phyloP scores from a whole-genome alignment of 2,329 filamentous ascomycete species.

The Colletotrichum sp. region DNA sequence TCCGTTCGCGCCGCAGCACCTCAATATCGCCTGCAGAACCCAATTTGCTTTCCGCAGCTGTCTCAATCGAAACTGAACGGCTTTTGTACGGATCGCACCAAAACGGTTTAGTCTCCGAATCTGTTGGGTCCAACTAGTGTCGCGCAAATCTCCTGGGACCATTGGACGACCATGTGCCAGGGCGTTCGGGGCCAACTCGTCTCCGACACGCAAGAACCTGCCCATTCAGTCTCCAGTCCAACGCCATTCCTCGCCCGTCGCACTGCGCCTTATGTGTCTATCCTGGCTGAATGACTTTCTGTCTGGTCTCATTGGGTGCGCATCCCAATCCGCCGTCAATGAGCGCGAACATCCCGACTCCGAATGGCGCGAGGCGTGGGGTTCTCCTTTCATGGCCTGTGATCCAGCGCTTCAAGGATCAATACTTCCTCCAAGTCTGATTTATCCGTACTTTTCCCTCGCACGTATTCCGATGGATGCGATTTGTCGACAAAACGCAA shows the following conservation, averaged over 20 bases:
- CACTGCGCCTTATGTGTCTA: neutral
- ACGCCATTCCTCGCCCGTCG: neutral
- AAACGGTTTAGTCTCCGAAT: constrained; percentile 4
- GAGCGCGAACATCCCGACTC: neutral
- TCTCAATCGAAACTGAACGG: neutral
- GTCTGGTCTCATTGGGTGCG: neutral
- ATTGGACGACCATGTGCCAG: neutral
- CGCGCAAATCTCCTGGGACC: neutral
- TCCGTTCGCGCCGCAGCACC: neutral
- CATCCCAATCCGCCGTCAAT: neutral
- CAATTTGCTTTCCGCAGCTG: neutral
- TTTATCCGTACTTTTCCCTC: neutral
- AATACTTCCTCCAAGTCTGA: neutral
- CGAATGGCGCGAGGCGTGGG: constrained; percentile 2
- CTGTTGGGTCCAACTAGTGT: constrained; percentile 15
- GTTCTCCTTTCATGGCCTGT: neutral
- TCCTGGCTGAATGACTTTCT: constrained; percentile 5
- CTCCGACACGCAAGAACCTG: constrained; percentile 1
- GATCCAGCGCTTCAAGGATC: neutral
- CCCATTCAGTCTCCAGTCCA: neutral
- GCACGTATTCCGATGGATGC: neutral
- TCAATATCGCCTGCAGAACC: neutral
- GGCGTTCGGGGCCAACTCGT: neutral
- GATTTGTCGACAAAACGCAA: neutral
- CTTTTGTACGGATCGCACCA: neutral